These are phyloP conservation scores for Elymus sibiricus DNA, from an alignment of 176 grass and related monocot species.

Conservation along the genomic window DNA sequence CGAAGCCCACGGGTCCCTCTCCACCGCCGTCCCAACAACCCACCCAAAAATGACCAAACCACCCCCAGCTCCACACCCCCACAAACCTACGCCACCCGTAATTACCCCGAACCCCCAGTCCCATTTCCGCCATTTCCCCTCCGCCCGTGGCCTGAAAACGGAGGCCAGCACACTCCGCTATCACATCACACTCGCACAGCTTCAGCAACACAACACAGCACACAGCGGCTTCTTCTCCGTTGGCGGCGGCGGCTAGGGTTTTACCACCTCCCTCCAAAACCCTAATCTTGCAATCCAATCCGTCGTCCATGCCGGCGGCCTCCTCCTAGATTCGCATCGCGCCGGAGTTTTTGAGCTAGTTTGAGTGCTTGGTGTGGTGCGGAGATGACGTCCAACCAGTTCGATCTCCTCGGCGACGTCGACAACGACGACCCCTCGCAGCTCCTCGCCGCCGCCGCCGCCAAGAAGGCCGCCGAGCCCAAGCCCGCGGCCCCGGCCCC, in stretches of 20 bases:
- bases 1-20: not conserved
- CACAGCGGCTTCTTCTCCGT: not conserved
- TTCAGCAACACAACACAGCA: not conserved
- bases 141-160: not conserved
- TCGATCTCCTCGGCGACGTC: conserved; percentile 79
- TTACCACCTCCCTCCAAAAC: conserved; percentile 19
- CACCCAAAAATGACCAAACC: not conserved
- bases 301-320: conserved; percentile 15
- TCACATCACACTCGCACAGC: not conserved
- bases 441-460: conserved; percentile 54
- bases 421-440: conserved; percentile 65
- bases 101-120: not conserved
- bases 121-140: not conserved
- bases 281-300: not conserved
- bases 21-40: not conserved
- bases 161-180: conserved; percentile 1
- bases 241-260: conserved; percentile 56
- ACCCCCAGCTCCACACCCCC: not conserved
- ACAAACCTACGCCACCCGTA: not conserved
- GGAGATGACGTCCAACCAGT: conserved; percentile 66
- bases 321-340: not conserved
- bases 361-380: not conserved
- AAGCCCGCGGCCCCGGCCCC: not conserved
- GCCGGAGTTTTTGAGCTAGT: not conserved
- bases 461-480: conserved; percentile 35